Evolutionary conservation across 257 asterid genomes (phyloP).

Genomic region (Marsdenia floribunda): DNA sequence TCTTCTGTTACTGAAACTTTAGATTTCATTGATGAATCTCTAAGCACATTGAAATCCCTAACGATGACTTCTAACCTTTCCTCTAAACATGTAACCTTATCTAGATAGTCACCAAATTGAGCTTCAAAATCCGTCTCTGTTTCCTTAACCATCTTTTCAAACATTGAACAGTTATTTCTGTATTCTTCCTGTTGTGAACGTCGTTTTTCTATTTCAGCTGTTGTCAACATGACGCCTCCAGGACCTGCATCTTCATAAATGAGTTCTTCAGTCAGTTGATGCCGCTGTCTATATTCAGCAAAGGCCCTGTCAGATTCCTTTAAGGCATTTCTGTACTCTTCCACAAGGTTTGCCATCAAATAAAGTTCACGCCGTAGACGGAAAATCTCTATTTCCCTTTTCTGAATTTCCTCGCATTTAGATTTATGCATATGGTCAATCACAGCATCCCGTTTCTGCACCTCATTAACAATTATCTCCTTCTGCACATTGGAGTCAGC

Average conservation of each 20-base stretch:
- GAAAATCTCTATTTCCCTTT: conserved; percentile 43
- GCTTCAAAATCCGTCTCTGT: conserved; percentile 28
- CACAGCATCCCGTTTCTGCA: conserved; percentile 56
- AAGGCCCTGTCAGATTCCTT: conserved; percentile 60
- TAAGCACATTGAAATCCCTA: conserved; percentile 36
- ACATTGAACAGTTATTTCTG: conserved; percentile 32
- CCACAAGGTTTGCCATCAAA: conserved; percentile 54
- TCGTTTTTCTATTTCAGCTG: conserved; percentile 51
- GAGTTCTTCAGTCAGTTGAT: conserved; percentile 61
- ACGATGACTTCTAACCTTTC: conserved; percentile 36
- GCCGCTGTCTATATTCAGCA: conserved; percentile 54
- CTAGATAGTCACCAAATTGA: conserved; percentile 28
- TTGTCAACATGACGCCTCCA: conserved; percentile 72
- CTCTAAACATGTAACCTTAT: conserved; percentile 40
- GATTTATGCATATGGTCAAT: conserved; percentile 51
- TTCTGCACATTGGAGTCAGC: conserved; percentile 38
- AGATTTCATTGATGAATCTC: conserved; percentile 16
- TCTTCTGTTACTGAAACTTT: conserved; percentile 24
- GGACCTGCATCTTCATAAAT: conserved; percentile 65
- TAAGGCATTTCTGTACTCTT: conserved; percentile 67
- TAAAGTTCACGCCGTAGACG: conserved; percentile 67
- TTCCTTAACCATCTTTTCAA: conserved; percentile 50
- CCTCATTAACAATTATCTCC: conserved; percentile 50
- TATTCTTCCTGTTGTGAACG: conserved; percentile 56
- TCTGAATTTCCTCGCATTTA: conserved; percentile 48